phyloP scores from a whole-genome alignment of 1,284 basidiomycete species.

The Apiotrichum laibachii region DNA sequence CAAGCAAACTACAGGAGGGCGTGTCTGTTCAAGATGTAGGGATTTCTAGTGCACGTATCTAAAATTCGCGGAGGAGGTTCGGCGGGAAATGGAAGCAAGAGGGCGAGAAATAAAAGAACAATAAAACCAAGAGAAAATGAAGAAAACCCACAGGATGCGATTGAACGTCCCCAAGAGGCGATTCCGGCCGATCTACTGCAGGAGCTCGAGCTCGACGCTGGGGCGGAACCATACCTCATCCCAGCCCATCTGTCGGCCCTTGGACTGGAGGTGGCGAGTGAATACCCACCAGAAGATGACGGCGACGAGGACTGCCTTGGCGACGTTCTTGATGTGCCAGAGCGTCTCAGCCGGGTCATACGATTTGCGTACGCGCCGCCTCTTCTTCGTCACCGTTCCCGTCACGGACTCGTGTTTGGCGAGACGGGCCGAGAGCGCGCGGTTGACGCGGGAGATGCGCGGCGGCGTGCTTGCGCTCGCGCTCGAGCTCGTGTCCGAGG shows the following conservation, averaged over 20 bases:
- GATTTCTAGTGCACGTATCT: too few species aligned
- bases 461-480: conserved; percentile 35
- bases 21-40: too few species aligned
- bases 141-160: too few species aligned
- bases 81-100: too few species aligned
- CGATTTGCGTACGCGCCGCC: background rate
- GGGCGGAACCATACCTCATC: conserved; percentile 16
- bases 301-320: conserved; percentile 13
- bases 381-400: background rate
- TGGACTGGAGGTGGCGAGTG: conserved; percentile 15
- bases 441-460: conserved; percentile 28
- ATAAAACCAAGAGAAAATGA: too few species aligned
- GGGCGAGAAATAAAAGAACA: too few species aligned
- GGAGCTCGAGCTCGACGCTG: too few species aligned
- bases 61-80: too few species aligned
- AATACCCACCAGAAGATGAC: conserved; percentile 17
- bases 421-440: conserved; percentile 24
- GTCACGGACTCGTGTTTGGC: conserved; percentile 17
- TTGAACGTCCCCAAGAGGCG: too few species aligned
- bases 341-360: conserved; percentile 13
- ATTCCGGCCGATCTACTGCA: too few species aligned
- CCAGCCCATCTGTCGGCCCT: conserved; percentile 15
- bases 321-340: conserved; percentile 22
- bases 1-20: too few species aligned
- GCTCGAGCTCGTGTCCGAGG: too few species aligned